These are phyloP conservation scores for Penicillium capsulatum DNA, from an alignment of 2,329 filamentous ascomycete genomes.

Conservation along the genomic window DNA sequence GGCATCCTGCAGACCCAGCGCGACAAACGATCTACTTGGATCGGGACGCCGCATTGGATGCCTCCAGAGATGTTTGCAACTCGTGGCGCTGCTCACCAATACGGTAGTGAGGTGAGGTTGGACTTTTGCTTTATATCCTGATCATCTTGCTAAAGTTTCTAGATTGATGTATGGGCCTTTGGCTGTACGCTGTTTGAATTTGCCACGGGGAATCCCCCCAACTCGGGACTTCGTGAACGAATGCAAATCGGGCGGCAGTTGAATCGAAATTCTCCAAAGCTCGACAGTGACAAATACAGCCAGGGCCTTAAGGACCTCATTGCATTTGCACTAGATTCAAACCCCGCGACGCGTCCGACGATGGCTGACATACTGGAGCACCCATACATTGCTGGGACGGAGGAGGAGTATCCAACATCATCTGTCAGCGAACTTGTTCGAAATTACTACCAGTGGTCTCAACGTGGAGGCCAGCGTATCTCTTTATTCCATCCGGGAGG, in stretches of 20 bases:
- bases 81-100: slow-evolving; percentile 39
- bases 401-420: slow-evolving; percentile 42
- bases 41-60: slow-evolving; percentile 66
- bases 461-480: slow-evolving; percentile 46
- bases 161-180: slow-evolving; percentile 51
- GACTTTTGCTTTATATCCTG: background rate
- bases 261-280: slow-evolving; percentile 40
- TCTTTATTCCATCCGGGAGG: slow-evolving; percentile 60
- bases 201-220: slow-evolving; percentile 48
- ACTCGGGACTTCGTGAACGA: slow-evolving; percentile 45
- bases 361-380: slow-evolving; percentile 47
- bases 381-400: slow-evolving; percentile 42
- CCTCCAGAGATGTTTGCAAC: slow-evolving; percentile 55
- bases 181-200: slow-evolving; percentile 50
- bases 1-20: slow-evolving; percentile 57
- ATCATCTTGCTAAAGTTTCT: slow-evolving; percentile 9
- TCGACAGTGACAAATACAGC: slow-evolving; percentile 43
- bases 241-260: slow-evolving; percentile 47
- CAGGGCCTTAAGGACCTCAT: slow-evolving; percentile 45
- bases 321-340: slow-evolving; percentile 42
- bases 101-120: slow-evolving; percentile 45
- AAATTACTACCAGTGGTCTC: slow-evolving; percentile 49
- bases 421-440: slow-evolving; percentile 45
- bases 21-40: slow-evolving; percentile 61
- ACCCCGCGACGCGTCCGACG: slow-evolving; percentile 43